A percentile compares a stretch with the other conserved stretches of the same genome.
phyloP scores from a whole-genome alignment of 805 yeast species.

The Cyberlindnera japonica region DNA sequence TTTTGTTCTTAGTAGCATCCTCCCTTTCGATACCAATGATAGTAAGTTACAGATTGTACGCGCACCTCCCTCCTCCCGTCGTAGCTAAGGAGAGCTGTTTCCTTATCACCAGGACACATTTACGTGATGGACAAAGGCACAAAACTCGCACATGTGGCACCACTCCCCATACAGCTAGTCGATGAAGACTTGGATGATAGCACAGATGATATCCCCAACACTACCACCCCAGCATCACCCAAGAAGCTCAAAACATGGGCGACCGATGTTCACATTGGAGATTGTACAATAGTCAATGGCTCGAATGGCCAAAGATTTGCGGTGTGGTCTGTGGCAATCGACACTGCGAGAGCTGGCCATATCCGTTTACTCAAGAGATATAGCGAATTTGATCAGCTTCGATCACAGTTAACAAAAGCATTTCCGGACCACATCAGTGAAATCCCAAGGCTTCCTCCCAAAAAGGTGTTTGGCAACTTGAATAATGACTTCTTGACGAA shows the following conservation, averaged over 20 bases:
- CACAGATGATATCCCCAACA: background rate
- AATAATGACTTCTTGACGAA: constrained; percentile 32
- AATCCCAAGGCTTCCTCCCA: constrained; percentile 46
- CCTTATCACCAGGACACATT: background rate
- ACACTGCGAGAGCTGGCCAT: constrained; percentile 30
- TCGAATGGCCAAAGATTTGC: constrained; percentile 38
- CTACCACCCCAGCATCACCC: background rate
- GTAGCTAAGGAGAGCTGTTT: background rate
- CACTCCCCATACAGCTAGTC: constrained; percentile 38
- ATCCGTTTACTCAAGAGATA: constrained; percentile 56
- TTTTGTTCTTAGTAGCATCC: background rate
- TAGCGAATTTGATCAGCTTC: constrained; percentile 54
- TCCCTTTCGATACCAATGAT: too few relatives aligned
- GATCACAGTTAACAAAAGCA: constrained; percentile 33
- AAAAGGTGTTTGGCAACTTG: constrained; percentile 29
- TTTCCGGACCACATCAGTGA: constrained; percentile 36
- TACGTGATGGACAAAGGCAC: constrained; percentile 2
- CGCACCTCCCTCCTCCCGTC: background rate
- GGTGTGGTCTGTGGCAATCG: constrained; percentile 37
- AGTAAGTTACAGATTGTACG: too few relatives aligned
- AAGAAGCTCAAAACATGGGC: constrained; percentile 33
- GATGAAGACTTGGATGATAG: constrained; percentile 29
- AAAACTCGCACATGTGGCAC: constrained; percentile 30
- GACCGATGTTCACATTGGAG: constrained; percentile 33
- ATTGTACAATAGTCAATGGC: constrained; percentile 38